Conservation (phyloP, 2,329 filamentous ascomycete genomes). For the Epichloe elymi region DNA sequence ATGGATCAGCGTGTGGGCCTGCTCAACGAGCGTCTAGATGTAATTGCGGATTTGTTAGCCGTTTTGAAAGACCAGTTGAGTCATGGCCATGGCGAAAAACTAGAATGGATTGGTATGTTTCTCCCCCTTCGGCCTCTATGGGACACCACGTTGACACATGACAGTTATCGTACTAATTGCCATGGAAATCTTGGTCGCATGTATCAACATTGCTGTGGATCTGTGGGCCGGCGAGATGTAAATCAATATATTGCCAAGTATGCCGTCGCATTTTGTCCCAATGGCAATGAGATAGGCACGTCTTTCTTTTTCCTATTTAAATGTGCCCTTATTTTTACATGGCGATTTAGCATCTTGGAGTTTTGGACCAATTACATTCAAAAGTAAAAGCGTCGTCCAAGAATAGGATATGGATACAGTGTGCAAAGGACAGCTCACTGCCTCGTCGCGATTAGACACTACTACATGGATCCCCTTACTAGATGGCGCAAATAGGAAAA, state of each 20-base stretch:
- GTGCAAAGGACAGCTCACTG: too few relatives aligned
- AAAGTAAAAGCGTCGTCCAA: too few relatives aligned
- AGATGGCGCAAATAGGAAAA: too few relatives aligned
- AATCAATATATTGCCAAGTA: neutral
- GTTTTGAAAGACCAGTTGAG: slow-evolving; percentile 93
- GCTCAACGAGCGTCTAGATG: slow-evolving; percentile 70
- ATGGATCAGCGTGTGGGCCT: slow-evolving; percentile 93
- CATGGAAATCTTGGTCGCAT: slow-evolving; percentile 85
- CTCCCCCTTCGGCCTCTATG: neutral
- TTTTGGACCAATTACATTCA: neutral
- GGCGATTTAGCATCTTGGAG: neutral
- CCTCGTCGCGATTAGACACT: too few relatives aligned
- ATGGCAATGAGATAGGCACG: too few relatives aligned
- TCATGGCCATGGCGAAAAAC: slow-evolving; percentile 78
- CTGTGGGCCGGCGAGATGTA: slow-evolving; percentile 46
- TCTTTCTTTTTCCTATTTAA: neutral
- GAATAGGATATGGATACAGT: too few relatives aligned
- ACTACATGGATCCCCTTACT: too few relatives aligned
- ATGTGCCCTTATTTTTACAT: neutral
- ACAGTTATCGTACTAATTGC: slow-evolving; percentile 89
- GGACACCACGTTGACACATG: slow-evolving; percentile 7
- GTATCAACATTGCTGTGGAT: slow-evolving; percentile 90
- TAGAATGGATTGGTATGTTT: slow-evolving; percentile 74
- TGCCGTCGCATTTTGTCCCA: neutral
- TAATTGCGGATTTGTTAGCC: slow-evolving; percentile 84